phyloP scores from a whole-genome alignment of 2,329 filamentous ascomycete genomes.

The Whalleya microplaca region DNA sequence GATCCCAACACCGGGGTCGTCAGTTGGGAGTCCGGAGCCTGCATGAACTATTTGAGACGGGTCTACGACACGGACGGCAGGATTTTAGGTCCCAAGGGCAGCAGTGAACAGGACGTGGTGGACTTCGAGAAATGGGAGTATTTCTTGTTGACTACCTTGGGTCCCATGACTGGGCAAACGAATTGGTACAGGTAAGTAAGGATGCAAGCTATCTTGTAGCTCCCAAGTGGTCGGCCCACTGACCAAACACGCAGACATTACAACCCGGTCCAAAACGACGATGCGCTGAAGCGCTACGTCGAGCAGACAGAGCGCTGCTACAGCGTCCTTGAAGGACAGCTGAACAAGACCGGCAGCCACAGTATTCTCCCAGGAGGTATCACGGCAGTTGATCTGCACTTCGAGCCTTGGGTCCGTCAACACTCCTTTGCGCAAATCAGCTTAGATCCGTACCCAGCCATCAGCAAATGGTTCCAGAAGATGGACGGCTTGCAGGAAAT shows the following conservation, averaged over 20 bases:
- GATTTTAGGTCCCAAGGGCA: conserved; percentile 40
- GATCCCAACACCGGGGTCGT: conserved; percentile 44
- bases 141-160: conserved; percentile 45
- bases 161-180: conserved; percentile 45
- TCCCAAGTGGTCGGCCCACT: background rate
- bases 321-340: conserved; percentile 45
- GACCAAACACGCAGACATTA: conserved; percentile 33
- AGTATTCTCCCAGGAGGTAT: conserved; percentile 42
- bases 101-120: conserved; percentile 43
- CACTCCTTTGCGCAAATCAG: conserved; percentile 43
- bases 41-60: conserved; percentile 43
- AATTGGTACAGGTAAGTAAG: conserved; percentile 43
- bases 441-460: conserved; percentile 43
- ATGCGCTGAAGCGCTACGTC: conserved; percentile 44
- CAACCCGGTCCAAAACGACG: conserved; percentile 43
- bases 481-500: conserved; percentile 43
- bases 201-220: background rate
- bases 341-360: conserved; percentile 41
- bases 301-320: conserved; percentile 47
- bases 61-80: conserved; percentile 46
- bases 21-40: conserved; percentile 44
- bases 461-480: conserved; percentile 43
- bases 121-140: conserved; percentile 52
- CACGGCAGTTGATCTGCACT: conserved; percentile 46
- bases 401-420: conserved; percentile 45